phyloP scores from a whole-genome alignment of 2,329 filamentous ascomycete species.

The Lasiodiplodia sp. region DNA sequence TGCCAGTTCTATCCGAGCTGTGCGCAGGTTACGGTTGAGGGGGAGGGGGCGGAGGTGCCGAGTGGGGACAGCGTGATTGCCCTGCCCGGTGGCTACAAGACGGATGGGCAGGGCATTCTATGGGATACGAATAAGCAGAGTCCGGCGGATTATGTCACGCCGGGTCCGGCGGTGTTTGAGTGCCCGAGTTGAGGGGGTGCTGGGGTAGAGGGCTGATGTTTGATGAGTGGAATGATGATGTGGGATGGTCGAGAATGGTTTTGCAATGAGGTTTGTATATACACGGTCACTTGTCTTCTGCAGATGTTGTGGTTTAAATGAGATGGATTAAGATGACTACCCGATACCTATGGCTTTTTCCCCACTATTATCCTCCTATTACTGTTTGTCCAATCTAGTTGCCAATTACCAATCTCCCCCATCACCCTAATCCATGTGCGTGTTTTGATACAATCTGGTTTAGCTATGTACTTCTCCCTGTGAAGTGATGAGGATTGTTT shows the following conservation, averaged over 20 bases:
- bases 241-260: not conserved
- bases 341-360: not conserved
- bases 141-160: slow-evolving; percentile 9
- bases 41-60: not conserved
- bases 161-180: slow-evolving; percentile 4
- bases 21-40: slow-evolving; percentile 43
- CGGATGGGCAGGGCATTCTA: not conserved
- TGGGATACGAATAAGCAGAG: slow-evolving; percentile 19
- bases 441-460: not conserved
- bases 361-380: not conserved
- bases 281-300: too few species aligned
- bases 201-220: not conserved
- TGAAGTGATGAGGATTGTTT: not conserved
- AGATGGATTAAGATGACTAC: not conserved
- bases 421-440: too few species aligned
- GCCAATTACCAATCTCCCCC: not conserved
- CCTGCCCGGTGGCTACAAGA: not conserved
- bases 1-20: slow-evolving; percentile 55
- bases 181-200: not conserved
- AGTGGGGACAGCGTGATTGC: not conserved
- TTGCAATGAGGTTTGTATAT: not conserved
- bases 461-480: not conserved
- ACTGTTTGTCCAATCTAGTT: not conserved
- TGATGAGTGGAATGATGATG: too few species aligned
- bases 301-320: too few species aligned